These are phyloP conservation scores for Linnemannia exigua DNA, from an alignment of 192 early-diverging fungal species.

Conservation along the genomic window DNA sequence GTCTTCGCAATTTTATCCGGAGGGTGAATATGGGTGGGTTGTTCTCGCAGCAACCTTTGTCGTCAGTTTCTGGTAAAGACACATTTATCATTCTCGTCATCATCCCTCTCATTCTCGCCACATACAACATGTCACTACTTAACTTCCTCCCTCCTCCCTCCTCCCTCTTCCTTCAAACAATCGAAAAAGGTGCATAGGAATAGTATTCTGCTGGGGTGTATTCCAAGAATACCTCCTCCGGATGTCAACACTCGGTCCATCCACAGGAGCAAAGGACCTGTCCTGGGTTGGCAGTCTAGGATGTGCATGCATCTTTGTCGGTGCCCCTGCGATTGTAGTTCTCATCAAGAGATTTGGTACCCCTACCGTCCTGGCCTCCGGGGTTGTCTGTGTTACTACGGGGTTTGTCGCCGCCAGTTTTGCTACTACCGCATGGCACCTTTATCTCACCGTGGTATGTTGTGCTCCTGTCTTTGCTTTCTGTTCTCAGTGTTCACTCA, in stretches of 20 bases:
- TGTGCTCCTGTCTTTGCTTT: neutral
- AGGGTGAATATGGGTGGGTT: conserved; percentile 24
- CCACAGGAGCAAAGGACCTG: neutral
- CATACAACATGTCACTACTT: neutral
- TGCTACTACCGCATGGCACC: conserved; percentile 13
- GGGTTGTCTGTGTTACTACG: neutral
- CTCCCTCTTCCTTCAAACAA: neutral
- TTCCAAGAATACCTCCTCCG: conserved; percentile 30
- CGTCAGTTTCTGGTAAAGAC: conserved; percentile 13
- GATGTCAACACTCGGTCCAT: neutral
- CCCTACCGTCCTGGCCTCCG: neutral
- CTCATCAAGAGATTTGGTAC: conserved; percentile 4
- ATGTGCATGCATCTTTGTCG: conserved; percentile 23
- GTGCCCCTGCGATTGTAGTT: conserved; percentile 10
- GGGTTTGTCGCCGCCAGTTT: conserved; percentile 25
- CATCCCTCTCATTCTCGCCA: neutral
- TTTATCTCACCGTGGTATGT: conserved; percentile 21
- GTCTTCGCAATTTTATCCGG: neutral
- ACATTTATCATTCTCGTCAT: neutral
- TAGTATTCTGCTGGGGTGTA: conserved; percentile 22
- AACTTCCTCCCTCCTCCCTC: neutral
- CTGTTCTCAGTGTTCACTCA: neutral
- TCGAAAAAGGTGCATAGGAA: conserved; percentile 19
- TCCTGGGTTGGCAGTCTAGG: conserved; percentile 29
- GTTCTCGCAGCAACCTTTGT: conserved; percentile 27